Evolutionary conservation across 176 grass and related monocot species (phyloP), one percentile per base, ranked within the genome.

Genomic region (Cocos nucifera): DNA sequence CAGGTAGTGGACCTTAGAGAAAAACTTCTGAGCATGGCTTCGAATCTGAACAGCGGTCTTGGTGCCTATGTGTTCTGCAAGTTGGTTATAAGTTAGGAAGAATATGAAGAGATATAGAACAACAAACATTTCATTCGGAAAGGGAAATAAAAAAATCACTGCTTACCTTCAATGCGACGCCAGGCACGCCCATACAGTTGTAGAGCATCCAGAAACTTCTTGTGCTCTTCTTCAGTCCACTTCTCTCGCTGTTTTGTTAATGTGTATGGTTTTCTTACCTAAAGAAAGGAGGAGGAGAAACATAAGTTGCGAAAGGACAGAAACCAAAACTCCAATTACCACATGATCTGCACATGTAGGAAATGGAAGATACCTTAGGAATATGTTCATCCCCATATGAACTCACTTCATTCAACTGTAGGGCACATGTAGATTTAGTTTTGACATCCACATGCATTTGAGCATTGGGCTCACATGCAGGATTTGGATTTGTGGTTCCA

Each of bases 1-100:
- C 72, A 65, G 65, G 61, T 58, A 58, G 65, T 78, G 23, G 56
- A 93, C 91, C 91, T 96, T 96, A 65, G 91, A 82, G 72, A 96
- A 96, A 68, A 96, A 96, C 23, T 96, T 96, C 56, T 96, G 91
- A 17, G 91, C 91, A 71, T 96, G 91, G 72, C 91, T 96, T 74
- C 91, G 80, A 77, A 96, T 87, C 56, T 96, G 91, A 75, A 96
- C 87, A 6, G 91, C 79, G 3, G 91, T 90, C 83, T 90, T 96
- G 64, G 75, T 90, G 74, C 86, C 80, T 63, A 96, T 79, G 73
- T 96, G 77, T 51, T 90, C 91, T 95, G 84, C 66, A 61, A 48
- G 61, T 12, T 12, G 32, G 32, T 39, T 39, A 10, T 39, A 39
- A 39, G 32, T 39, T 8, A 39, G 32, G 32, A 39, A 39, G 8